Percentiles rank a stretch among this genome's conserved stretches.
Evolutionary conservation across 768 basidiomycete species (phyloP).

Genomic region (Dentipellis sp.): DNA sequence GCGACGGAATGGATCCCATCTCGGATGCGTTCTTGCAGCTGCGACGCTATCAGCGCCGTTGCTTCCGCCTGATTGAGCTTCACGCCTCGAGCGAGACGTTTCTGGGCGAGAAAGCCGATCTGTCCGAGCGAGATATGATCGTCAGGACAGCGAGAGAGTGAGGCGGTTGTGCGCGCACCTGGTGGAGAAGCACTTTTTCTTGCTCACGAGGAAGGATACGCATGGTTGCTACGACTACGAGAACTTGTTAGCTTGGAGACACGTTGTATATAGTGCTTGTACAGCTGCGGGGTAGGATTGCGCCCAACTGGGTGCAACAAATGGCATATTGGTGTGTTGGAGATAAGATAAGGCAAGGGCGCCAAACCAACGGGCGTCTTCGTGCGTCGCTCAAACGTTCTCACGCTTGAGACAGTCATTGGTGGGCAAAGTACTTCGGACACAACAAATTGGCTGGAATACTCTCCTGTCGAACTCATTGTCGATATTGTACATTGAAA

Average conservation of each 20-base stretch:
- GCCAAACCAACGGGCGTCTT: background rate
- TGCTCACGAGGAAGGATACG: conserved; percentile 67
- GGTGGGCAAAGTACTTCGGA: no score
- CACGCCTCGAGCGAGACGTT: conserved; percentile 89
- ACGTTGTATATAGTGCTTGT: no score
- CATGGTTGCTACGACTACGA: conserved; percentile 31
- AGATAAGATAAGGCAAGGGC: background rate
- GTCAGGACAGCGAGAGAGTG: background rate
- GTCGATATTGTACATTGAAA: no score
- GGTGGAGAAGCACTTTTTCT: conserved; percentile 67
- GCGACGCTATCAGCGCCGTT: conserved; percentile 81
- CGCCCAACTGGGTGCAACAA: background rate
- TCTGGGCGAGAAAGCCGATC: conserved; percentile 87
- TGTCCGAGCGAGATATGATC: conserved; percentile 21
- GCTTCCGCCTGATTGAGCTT: conserved; percentile 84
- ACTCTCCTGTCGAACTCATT: no score
- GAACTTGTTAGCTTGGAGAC: background rate
- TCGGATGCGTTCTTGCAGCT: conserved; percentile 87
- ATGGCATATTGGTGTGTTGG: background rate
- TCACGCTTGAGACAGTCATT: no score
- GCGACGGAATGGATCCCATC: conserved; percentile 84
- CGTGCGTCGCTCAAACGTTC: no score
- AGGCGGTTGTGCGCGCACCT: conserved; percentile 29
- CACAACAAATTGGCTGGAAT: no score
- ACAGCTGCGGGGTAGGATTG: background rate